A percentile compares a stretch with the other conserved stretches of the same genome.
Conservation (phyloP, 139 green algal genomes). For the Microglena sp. region DNA sequence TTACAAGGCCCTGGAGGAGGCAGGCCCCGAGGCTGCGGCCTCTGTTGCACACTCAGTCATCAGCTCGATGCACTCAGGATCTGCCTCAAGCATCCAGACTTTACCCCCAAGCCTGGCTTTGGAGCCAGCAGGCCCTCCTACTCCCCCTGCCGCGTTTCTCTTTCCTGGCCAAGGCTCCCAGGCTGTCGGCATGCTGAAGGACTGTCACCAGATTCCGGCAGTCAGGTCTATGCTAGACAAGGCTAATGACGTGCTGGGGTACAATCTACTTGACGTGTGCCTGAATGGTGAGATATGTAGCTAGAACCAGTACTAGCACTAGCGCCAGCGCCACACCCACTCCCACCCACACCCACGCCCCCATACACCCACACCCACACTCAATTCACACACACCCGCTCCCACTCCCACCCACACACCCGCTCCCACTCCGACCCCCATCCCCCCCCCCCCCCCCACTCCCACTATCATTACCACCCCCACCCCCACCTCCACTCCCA, state of each 20-base stretch:
- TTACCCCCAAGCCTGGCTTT: too few relatives aligned
- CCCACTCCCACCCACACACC: background rate
- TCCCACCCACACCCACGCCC: background rate
- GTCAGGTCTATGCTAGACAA: slow-evolving; percentile 73
- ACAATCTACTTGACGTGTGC: slow-evolving; percentile 72
- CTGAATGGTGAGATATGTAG: slow-evolving; percentile 11
- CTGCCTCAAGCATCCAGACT: too few relatives aligned
- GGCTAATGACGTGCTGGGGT: slow-evolving; percentile 71
- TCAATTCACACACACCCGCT: background rate
- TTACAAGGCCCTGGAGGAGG: too few relatives aligned
- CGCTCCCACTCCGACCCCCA: background rate
- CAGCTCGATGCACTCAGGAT: too few relatives aligned
- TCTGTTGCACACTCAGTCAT: too few relatives aligned
- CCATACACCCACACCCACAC: background rate
- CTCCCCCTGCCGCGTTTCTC: too few relatives aligned
- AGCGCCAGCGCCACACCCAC: background rate
- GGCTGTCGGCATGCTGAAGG: slow-evolving; percentile 76
- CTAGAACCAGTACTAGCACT: background rate
- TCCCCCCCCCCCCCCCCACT: background rate
- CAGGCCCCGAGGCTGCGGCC: too few relatives aligned
- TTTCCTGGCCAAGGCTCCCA: slow-evolving; percentile 50
- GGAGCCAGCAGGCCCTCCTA: too few relatives aligned
- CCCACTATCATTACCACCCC: too few relatives aligned
- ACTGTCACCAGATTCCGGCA: slow-evolving; percentile 44
- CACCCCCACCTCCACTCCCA: too few relatives aligned